A percentile compares a stretch with the other conserved stretches of the same genome.
phyloP scores from a whole-genome alignment of 352 stramenopile genomes.

The Globisporangium takayamanum region DNA sequence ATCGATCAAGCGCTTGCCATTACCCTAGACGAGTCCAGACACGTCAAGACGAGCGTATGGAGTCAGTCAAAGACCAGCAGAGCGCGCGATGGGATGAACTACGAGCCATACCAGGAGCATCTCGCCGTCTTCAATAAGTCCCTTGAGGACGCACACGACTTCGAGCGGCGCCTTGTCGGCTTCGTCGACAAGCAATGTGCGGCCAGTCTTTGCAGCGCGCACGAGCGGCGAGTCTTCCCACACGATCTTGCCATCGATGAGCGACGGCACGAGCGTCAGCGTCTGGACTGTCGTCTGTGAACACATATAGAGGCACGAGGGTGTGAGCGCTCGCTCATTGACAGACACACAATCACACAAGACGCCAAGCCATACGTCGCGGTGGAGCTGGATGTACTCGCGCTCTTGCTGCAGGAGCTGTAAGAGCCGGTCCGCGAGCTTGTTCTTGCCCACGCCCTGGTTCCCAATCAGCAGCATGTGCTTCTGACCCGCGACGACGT shows the following conservation, averaged over 20 bases:
- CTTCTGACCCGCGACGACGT: slow-evolving; percentile 82
- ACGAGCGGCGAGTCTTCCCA: slow-evolving; percentile 94
- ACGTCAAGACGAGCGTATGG: too few relatives aligned
- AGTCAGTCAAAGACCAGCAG: background rate
- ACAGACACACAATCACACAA: background rate
- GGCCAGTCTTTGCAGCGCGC: slow-evolving; percentile 86
- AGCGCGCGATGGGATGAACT: background rate
- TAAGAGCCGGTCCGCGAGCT: slow-evolving; percentile 89
- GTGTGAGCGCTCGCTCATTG: background rate
- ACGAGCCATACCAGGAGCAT: slow-evolving; percentile 72
- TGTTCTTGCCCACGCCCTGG: slow-evolving; percentile 95
- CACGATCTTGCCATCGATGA: slow-evolving; percentile 86
- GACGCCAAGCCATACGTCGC: slow-evolving; percentile 64
- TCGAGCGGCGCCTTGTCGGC: slow-evolving; percentile 95
- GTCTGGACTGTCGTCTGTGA: slow-evolving; percentile 90
- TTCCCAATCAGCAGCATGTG: slow-evolving; percentile 93
- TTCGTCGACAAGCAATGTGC: slow-evolving; percentile 94
- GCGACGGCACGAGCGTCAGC: slow-evolving; percentile 86
- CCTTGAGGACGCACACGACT: slow-evolving; percentile 94
- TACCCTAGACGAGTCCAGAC: slow-evolving; percentile 34
- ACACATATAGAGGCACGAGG: background rate
- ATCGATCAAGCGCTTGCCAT: slow-evolving; percentile 84
- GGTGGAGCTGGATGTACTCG: slow-evolving; percentile 96
- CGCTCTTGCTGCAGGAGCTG: slow-evolving; percentile 88
- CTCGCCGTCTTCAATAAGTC: slow-evolving; percentile 94